Percentiles rank a stretch among this genome's conserved stretches.
phyloP scores from a whole-genome alignment of 192 early-diverging fungal genomes.

The Phycomyces blakesleeanus region DNA sequence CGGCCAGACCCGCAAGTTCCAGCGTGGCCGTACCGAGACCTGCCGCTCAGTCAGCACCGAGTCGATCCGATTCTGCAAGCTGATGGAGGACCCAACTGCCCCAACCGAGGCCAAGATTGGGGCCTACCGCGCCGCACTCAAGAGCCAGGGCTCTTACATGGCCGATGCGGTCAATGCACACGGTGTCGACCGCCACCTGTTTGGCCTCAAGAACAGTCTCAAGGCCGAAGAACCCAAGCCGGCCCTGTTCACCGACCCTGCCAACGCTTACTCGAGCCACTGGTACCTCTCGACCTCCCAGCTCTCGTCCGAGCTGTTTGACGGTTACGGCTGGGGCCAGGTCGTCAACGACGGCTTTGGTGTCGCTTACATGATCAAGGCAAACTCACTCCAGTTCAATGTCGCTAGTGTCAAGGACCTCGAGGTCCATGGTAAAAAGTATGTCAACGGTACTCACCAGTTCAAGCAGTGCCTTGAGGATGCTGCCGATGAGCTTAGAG shows the following conservation, averaged over 20 bases:
- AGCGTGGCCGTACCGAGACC: slow-evolving; percentile 93
- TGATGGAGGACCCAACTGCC: slow-evolving; percentile 69
- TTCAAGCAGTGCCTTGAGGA: slow-evolving; percentile 83
- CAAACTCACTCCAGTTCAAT: slow-evolving; percentile 83
- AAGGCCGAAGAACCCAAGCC: slow-evolving; percentile 76
- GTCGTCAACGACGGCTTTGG: slow-evolving; percentile 90
- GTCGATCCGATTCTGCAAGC: slow-evolving; percentile 75
- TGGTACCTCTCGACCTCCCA: slow-evolving; percentile 94
- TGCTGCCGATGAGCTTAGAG: slow-evolving; percentile 82
- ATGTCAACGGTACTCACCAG: slow-evolving; percentile 53
- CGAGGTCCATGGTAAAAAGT: slow-evolving; percentile 48
- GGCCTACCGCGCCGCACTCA: slow-evolving; percentile 72
- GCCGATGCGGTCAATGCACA: slow-evolving; percentile 70
- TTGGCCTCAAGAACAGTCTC: slow-evolving; percentile 77
- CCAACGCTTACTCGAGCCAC: slow-evolving; percentile 74
- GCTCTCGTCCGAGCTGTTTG: slow-evolving; percentile 87
- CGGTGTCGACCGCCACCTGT: slow-evolving; percentile 91
- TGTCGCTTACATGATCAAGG: slow-evolving; percentile 92
- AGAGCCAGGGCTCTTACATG: slow-evolving; percentile 79
- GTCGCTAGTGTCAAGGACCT: slow-evolving; percentile 67
- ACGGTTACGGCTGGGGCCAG: slow-evolving; percentile 88
- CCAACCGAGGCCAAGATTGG: slow-evolving; percentile 54
- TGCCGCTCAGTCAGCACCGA: slow-evolving; percentile 78
- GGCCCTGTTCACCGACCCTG: slow-evolving; percentile 80
- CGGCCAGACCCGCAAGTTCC: slow-evolving; percentile 89